Base-by-base conservation (phyloP, 169 alveolate genomes). In the Eimeria falciformis region DNA sequence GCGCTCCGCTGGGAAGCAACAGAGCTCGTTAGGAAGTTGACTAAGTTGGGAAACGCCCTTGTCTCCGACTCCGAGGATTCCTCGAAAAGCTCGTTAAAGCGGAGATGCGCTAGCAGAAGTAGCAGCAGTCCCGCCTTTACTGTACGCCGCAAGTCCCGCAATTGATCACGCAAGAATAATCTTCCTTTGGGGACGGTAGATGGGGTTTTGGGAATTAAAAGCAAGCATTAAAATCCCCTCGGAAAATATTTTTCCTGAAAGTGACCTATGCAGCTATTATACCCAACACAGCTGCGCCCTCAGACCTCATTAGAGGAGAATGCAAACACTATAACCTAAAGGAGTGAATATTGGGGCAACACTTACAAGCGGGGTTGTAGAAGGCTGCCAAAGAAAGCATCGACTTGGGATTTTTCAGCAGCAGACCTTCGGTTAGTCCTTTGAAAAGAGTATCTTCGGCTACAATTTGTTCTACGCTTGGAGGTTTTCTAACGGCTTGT, bases 71-170 rank as follows among this genome's bases (percentile, higher is more conserved):
- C 37, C 0, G 45, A 5, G 23, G 43, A 14, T 25, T 47, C 71
- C 71, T 46, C 50, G 50, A 78, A 78, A 12, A 78, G 25, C 50
- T 78, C 87, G 6, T 21, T 3, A 21, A 7, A 78, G 23, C 87
- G 87, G 5, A 78, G 17, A 47, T 78, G 69, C 12, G 87, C 87
- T 68, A 78, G 69, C 21, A 78, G 62, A 46, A 78, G 50, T 23
- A 78, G 55, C 87, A 78, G 29, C 50, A 78, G 46, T 14, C 71
- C 87, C 17, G 62, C n/a, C 87, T 78, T 78, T 55, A 78, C 87
- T 78, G 87, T 68, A 78, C 18, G 69, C 46, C 46, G 27, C 40
- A 33, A 33, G 40, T 33, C 40, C 40, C 40, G 40, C 0, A 33
- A 33, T 33, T 33, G 40, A 33, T 33, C 40, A 33, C 40, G 40